Conservation (phyloP, 192 early-diverging fungal species). For the Entophlyctis helioformis region DNA sequence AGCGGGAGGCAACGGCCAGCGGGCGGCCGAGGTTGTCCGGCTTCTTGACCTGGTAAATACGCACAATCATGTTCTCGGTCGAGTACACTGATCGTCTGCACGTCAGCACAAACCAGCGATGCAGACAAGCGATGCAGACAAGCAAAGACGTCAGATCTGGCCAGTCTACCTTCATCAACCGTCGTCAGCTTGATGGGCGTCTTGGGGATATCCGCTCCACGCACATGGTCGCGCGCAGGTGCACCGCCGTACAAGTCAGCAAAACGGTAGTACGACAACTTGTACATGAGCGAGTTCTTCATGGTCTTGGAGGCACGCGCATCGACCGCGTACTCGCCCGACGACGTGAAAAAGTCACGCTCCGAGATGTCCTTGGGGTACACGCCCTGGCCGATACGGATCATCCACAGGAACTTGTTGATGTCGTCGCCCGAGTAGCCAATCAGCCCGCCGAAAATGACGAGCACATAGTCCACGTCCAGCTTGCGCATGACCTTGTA, state of each 20-base stretch:
- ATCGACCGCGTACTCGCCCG: slow-evolving; percentile 89
- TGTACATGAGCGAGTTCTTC: slow-evolving; percentile 91
- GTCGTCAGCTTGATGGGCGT: slow-evolving; percentile 68
- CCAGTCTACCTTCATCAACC: slow-evolving; percentile 65
- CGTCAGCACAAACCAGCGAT: too few relatives aligned
- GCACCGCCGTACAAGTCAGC: slow-evolving; percentile 71
- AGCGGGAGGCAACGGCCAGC: slow-evolving; percentile 43
- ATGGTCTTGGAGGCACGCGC: slow-evolving; percentile 80
- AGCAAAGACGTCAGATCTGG: too few relatives aligned
- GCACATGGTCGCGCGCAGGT: slow-evolving; percentile 71
- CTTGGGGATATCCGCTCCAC: slow-evolving; percentile 58
- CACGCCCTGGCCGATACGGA: slow-evolving; percentile 94
- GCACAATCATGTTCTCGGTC: slow-evolving; percentile 94
- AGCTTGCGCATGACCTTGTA: slow-evolving; percentile 83
- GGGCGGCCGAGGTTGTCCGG: slow-evolving; percentile 83
- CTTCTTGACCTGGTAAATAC: slow-evolving; percentile 97
- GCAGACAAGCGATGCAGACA: too few relatives aligned
- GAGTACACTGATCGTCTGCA: slow-evolving; percentile 80
- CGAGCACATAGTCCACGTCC: slow-evolving; percentile 95
- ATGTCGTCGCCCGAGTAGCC: slow-evolving; percentile 99
- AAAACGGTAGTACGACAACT: slow-evolving; percentile 95
- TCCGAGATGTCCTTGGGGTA: slow-evolving; percentile 93
- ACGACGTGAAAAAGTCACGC: slow-evolving; percentile 69
- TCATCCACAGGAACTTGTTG: slow-evolving; percentile 99
- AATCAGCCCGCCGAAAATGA: slow-evolving; percentile 92